A percentile compares a stretch with the other conserved stretches of the same genome.
phyloP scores from a whole-genome alignment of 164 flowering plant genomes.

The Cinnamomum chago region DNA sequence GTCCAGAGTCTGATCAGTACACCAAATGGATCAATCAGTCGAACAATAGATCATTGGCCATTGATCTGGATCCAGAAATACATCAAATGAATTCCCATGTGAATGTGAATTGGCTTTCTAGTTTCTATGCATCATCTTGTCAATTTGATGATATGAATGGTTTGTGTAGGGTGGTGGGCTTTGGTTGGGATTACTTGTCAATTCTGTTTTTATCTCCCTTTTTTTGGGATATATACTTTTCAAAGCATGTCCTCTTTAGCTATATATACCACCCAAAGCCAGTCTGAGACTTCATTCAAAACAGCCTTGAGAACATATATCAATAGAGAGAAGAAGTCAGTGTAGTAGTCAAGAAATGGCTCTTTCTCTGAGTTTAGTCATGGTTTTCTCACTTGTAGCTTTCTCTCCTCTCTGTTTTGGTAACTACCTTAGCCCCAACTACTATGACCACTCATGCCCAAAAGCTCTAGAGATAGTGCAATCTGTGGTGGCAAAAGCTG shows the following conservation, averaged over 20 bases:
- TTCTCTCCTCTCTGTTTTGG: slow-evolving; percentile 11
- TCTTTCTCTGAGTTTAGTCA: slow-evolving; percentile 5
- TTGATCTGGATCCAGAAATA: no score
- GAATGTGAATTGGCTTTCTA: no score
- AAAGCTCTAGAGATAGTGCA: slow-evolving; percentile 58
- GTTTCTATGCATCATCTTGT: no score
- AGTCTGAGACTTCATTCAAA: background rate
- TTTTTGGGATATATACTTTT: no score
- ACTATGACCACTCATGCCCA: slow-evolving; percentile 78
- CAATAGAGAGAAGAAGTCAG: background rate
- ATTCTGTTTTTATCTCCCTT: no score
- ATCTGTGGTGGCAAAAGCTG: slow-evolving; percentile 64
- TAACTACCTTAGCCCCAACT: slow-evolving; percentile 58
- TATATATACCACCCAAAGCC: slow-evolving; percentile 1
- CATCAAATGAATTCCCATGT: no score
- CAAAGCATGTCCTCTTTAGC: background rate
- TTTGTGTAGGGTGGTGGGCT: no score
- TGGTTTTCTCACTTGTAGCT: slow-evolving; percentile 13
- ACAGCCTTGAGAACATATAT: background rate
- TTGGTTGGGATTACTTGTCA: no score
- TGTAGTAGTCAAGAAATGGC: slow-evolving; percentile 2
- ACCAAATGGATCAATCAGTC: no score
- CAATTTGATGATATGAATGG: no score
- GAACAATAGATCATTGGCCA: no score
- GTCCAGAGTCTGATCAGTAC: no score